Base-by-base conservation (phyloP, 495 filamentous ascomycete genomes). In the Talaromyces adpressus region DNA sequence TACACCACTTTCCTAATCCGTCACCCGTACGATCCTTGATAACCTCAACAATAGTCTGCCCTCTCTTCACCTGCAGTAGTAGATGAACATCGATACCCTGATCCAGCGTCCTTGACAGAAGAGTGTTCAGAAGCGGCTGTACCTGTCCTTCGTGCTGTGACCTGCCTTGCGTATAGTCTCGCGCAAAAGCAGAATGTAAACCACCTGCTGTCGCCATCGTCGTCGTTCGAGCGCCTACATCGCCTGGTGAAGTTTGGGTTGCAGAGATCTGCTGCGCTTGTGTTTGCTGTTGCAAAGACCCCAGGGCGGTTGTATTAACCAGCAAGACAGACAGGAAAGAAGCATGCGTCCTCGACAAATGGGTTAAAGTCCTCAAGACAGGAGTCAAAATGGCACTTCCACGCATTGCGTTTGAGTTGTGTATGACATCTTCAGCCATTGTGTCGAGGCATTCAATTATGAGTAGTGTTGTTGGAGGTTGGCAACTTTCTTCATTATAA, bases 61-160 rank as follows among this genome's bases (percentile, higher is more conserved):
- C 59, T 54, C 65, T 71, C 14, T 69, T 62, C 29, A 61, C 70
- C n/a, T 75, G 77, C 18, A 78, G 47, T 16, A 81, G 63, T 3
- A 81, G 62, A 69, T 81, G 78, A 4, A 64, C 70, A 69, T 81
- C 78, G 8, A 76, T 72, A 0, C 74, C 78, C 51, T 76, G 73
- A 56, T 81, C 78, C 47, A 79, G 32, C 3, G 74, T 76, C 62
- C 70, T 72, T 71, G 74, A 75, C 25, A 78, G 64, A 14, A 81
- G 66, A 41, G 65, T 79, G 7, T 73, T 70, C 29, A 78, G 71
- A 54, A 77, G 52, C 22, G 63, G 25, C 62, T 32, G 60, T 41
- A 12, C 45, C 11, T 32, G 36, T 25, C 41, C 45, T 12, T 51
- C n/a, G 18, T 30, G 3, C 18, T 30, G 41, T 3, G 23, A 25